These are phyloP conservation scores for Penicillium sp. DNA, from an alignment of 2,329 filamentous ascomycete genomes.

Conservation along the genomic window DNA sequence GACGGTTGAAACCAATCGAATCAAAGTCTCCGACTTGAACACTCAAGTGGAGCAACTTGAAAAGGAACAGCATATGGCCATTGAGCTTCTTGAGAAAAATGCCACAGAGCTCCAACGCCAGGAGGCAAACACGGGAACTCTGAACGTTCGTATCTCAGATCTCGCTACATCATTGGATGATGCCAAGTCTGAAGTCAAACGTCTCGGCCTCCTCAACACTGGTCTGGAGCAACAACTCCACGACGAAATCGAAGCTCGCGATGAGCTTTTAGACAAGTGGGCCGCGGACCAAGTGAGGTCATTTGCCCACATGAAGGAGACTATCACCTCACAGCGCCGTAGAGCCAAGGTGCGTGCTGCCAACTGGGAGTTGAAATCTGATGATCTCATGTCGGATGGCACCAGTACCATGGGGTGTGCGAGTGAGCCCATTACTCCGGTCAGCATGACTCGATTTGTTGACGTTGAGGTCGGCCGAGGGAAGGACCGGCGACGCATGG, in stretches of 20 bases:
- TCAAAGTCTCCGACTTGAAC: slow-evolving; percentile 35
- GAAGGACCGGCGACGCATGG: slow-evolving; percentile 39
- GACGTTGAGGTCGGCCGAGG: slow-evolving; percentile 45
- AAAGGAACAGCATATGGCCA: slow-evolving; percentile 28
- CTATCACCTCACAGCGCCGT: slow-evolving; percentile 41
- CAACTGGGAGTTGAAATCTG: slow-evolving; percentile 43
- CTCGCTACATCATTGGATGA: slow-evolving; percentile 43
- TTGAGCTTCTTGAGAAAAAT: slow-evolving; percentile 26
- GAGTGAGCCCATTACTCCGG: slow-evolving; percentile 47
- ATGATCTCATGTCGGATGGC: slow-evolving; percentile 36
- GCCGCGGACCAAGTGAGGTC: slow-evolving; percentile 36
- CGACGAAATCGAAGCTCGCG: slow-evolving; percentile 40
- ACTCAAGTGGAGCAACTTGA: slow-evolving; percentile 37
- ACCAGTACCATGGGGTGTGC: slow-evolving; percentile 23
- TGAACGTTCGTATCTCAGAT: slow-evolving; percentile 46
- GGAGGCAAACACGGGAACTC: slow-evolving; percentile 37
- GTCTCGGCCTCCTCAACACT: slow-evolving; percentile 36
- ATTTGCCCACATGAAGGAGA: slow-evolving; percentile 38
- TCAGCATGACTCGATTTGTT: slow-evolving; percentile 43
- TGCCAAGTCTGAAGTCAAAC: slow-evolving; percentile 37
- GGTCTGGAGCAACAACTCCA: slow-evolving; percentile 41
- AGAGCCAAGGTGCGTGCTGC: slow-evolving; percentile 42
- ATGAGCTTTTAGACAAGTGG: slow-evolving; percentile 35
- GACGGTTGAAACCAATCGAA: slow-evolving; percentile 36
- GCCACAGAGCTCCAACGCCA: slow-evolving; percentile 26